Percentiles rank a stretch among this genome's conserved stretches.
These are phyloP conservation scores for Euclidium syriacum DNA, from an alignment of 345 rosid species.

Conservation along the genomic window DNA sequence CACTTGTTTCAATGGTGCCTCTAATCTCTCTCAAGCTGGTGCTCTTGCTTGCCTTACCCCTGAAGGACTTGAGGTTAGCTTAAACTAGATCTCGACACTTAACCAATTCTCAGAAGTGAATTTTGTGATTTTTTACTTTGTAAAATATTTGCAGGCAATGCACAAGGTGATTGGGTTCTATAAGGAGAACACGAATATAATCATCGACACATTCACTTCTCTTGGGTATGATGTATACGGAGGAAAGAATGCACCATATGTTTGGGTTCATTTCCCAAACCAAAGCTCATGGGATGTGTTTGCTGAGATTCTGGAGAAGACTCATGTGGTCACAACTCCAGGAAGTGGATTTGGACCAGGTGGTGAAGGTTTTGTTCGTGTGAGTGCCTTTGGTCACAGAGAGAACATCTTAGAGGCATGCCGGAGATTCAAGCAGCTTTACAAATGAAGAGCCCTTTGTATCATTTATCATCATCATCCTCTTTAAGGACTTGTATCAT, in stretches of 20 bases:
- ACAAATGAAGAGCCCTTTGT: slow-evolving; percentile 41
- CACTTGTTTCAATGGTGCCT: slow-evolving; percentile 94
- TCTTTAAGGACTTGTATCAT: slow-evolving; percentile 8
- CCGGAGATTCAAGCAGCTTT: slow-evolving; percentile 82
- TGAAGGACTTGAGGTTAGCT: slow-evolving; percentile 67
- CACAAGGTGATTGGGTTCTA: slow-evolving; percentile 79
- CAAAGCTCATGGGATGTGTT: slow-evolving; percentile 96
- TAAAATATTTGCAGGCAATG: slow-evolving; percentile 60
- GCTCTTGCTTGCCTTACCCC: slow-evolving; percentile 89
- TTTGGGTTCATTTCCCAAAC: slow-evolving; percentile 98
- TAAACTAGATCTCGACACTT: background rate
- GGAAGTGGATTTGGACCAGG: slow-evolving; percentile 98
- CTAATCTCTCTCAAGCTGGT: slow-evolving; percentile 87
- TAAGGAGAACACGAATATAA: slow-evolving; percentile 80
- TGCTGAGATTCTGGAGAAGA: slow-evolving; percentile 81
- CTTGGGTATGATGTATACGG: slow-evolving; percentile 87
- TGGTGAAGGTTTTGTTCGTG: slow-evolving; percentile 91
- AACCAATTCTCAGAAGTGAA: background rate
- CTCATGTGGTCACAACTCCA: slow-evolving; percentile 84
- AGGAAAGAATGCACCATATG: slow-evolving; percentile 87
- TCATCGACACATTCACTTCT: slow-evolving; percentile 67
- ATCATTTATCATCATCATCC: background rate
- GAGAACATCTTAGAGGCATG: slow-evolving; percentile 85
- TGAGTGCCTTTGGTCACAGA: slow-evolving; percentile 91
- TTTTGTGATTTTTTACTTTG: background rate